phyloP scores from a whole-genome alignment of 805 yeast species.

The Metschnikowia henanensis region DNA sequence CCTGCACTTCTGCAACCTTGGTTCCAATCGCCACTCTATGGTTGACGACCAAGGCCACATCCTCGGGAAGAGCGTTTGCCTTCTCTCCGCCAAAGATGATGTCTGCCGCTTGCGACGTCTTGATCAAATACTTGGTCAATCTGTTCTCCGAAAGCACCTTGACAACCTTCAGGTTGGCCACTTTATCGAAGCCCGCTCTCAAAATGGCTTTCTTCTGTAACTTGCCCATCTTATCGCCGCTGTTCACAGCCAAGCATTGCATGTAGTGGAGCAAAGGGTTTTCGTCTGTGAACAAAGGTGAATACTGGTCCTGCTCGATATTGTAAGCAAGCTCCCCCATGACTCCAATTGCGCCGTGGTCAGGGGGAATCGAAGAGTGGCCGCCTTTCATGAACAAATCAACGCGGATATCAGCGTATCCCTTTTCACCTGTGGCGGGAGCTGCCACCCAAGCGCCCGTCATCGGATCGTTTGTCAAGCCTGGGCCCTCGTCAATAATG shows the following conservation, averaged over 20 bases:
- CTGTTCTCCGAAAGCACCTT: slow-evolving; percentile 19
- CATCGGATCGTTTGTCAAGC: slow-evolving; percentile 10
- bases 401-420: slow-evolving; percentile 16
- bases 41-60: slow-evolving; percentile 29
- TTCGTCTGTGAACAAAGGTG: slow-evolving; percentile 42
- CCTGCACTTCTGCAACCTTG: slow-evolving; percentile 22
- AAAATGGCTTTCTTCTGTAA: slow-evolving; percentile 30
- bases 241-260: slow-evolving; percentile 63
- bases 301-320: slow-evolving; percentile 59
- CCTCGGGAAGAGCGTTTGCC: slow-evolving; percentile 41
- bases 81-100: slow-evolving; percentile 38
- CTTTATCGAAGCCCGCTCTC: slow-evolving; percentile 35
- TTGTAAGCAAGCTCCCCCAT: slow-evolving; percentile 54
- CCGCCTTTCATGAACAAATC: slow-evolving; percentile 68
- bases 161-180: slow-evolving; percentile 31
- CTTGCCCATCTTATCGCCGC: slow-evolving; percentile 24
- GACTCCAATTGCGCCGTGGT: slow-evolving; percentile 78
- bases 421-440: slow-evolving; percentile 21
- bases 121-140: slow-evolving; percentile 28
- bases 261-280: slow-evolving; percentile 62
- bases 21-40: slow-evolving; percentile 37
- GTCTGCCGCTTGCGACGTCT: slow-evolving; percentile 37
- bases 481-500: slow-evolving; percentile 21
- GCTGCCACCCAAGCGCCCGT: slow-evolving; percentile 14
- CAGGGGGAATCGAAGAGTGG: slow-evolving; percentile 80